Base-by-base conservation (phyloP, 2,329 filamentous ascomycete genomes). In the Ilyonectria destructans region DNA sequence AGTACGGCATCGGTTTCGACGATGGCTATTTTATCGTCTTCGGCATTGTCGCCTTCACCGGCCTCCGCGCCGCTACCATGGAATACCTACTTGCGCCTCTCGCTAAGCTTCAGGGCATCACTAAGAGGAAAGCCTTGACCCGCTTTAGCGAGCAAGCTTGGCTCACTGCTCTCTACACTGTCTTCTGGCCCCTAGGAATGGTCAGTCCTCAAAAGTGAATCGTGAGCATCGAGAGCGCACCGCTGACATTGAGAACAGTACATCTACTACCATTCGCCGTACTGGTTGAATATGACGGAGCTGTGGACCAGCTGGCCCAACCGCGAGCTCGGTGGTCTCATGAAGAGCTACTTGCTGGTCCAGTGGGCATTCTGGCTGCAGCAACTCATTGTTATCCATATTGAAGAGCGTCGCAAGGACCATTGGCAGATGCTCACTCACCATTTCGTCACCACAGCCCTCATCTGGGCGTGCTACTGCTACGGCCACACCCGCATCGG, bases 381-480 rank as follows among this genome's bases (percentile, higher is more conserved):
- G 83, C 95, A 97, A 83, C 93, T 98, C 71, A 85, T 98, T 35
- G 94, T 98, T 65, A 94, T 98, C 80, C 92, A 98, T 82, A 95
- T 98, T 68, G 96, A 99, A 82, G 93, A 97, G 82, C 90, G 93
- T 72, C 90, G 96, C 77, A 98, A 98, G 84, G 96, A 99, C 77
- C 92, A 98, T 82, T 93, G 90, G 85, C 96, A 98, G 82, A 98
- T 98, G 96, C 90, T 98, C 74, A 92, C 90, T 19, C 96, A 98
- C 81, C 96, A 99, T 83, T 89, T 98, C 78, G 91, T 98, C 79
- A 99, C 96, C 21, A 93, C 91, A 77, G 85, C 86, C 6, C 89
- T 99, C 51, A 91, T 99, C 71, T 90, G 91, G 65, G 88, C 91
- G 35, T 96, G 93, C 71, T 98, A 98, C 80, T 89, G 91, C 72